phyloP scores from a whole-genome alignment of 148 eudicot genomes.

The Selenicereus undatus region DNA sequence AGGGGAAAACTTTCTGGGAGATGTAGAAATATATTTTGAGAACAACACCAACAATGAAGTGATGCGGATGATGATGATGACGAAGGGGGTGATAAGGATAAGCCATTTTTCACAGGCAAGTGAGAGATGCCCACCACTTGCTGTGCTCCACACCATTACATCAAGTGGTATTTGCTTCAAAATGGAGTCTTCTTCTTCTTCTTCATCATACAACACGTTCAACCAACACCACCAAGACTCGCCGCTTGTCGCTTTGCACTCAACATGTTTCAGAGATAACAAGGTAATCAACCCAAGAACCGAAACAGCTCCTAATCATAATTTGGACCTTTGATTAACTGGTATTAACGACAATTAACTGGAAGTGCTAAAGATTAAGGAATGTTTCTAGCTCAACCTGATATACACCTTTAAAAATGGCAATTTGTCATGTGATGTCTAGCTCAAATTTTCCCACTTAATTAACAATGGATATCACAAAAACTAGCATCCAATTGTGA shows the following conservation, averaged over 20 bases:
- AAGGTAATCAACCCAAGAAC: constrained; percentile 55
- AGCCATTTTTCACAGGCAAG: constrained; percentile 60
- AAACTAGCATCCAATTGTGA: background rate
- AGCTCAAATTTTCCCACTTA: background rate
- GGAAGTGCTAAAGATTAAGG: background rate
- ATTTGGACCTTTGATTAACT: background rate
- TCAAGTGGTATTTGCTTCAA: constrained; percentile 61
- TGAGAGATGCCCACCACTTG: constrained; percentile 92
- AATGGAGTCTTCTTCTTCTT: constrained; percentile 61
- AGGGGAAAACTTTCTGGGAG: constrained; percentile 77
- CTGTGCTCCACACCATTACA: constrained; percentile 69
- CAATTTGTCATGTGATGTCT: background rate
- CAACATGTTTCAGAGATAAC: constrained; percentile 84
- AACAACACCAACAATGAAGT: constrained; percentile 29
- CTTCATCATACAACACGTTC: constrained; percentile 13
- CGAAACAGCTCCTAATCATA: background rate
- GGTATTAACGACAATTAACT: background rate
- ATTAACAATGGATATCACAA: background rate
- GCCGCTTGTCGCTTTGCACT: constrained; percentile 67
- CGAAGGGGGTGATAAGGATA: constrained; percentile 60
- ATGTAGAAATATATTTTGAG: constrained; percentile 61
- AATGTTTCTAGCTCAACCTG: constrained; percentile 3
- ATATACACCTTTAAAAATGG: background rate
- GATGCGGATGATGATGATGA: constrained; percentile 32
- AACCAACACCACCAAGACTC: constrained; percentile 41